phyloP scores from a whole-genome alignment of 257 asterid species.

The Nicotiana tabacum region DNA sequence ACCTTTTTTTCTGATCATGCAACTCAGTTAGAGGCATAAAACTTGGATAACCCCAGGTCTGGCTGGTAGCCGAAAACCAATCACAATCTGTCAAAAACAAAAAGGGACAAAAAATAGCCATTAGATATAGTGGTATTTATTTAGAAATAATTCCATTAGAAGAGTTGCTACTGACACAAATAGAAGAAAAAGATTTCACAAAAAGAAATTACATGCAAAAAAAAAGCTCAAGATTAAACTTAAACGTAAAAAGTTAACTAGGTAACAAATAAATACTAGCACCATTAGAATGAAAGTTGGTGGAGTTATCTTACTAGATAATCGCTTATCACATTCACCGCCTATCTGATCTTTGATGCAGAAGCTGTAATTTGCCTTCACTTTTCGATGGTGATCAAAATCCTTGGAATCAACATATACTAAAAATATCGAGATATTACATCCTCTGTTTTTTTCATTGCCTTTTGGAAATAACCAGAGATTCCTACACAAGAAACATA shows the following conservation, averaged over 20 bases:
- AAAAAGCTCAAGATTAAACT: too few relatives aligned
- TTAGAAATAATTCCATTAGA: too few relatives aligned
- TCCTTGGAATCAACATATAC: background rate
- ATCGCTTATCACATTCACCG: background rate
- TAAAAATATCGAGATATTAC: background rate
- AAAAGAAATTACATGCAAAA: background rate
- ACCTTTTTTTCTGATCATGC: background rate
- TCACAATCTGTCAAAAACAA: background rate
- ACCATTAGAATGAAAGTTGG: background rate
- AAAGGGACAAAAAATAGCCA: too few relatives aligned
- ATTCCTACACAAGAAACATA: background rate
- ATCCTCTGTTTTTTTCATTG: background rate
- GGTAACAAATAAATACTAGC: too few relatives aligned
- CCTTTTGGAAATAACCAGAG: background rate
- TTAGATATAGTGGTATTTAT: too few relatives aligned
- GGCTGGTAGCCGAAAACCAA: background rate
- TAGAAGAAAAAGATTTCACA: background rate
- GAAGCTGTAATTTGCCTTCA: background rate
- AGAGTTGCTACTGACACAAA: too few relatives aligned
- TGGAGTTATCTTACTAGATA: background rate
- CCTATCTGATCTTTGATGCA: background rate
- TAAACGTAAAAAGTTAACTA: too few relatives aligned
- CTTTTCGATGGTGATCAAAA: background rate
- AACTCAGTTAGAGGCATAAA: background rate
- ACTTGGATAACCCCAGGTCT: background rate